phyloP scores from a whole-genome alignment of 306 rosid species.

The Albizia julibrissin region DNA sequence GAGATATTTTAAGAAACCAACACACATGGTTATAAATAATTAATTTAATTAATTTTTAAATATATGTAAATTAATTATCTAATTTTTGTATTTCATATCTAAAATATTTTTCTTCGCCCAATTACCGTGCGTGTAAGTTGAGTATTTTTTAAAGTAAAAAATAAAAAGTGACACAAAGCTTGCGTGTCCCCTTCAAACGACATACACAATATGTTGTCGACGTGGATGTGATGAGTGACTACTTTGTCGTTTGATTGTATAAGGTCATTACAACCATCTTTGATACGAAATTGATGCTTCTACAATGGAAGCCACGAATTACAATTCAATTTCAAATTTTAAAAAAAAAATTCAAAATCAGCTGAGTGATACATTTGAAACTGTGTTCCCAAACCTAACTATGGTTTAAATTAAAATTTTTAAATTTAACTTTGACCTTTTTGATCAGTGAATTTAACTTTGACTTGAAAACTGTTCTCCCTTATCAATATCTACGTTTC shows the following conservation, averaged over 20 bases:
- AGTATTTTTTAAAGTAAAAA: neutral
- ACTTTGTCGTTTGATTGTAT: neutral
- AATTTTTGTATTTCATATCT: neutral
- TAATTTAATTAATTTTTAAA: too few relatives aligned
- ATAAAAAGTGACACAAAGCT: neutral
- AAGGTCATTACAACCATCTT: neutral
- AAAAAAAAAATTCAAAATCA: too few relatives aligned
- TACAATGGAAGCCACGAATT: neutral
- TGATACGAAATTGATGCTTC: neutral
- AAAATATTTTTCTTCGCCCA: neutral
- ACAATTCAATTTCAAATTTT: too few relatives aligned
- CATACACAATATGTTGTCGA: neutral
- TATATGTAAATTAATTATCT: too few relatives aligned
- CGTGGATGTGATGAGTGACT: slow-evolving; percentile 6
- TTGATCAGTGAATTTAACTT: neutral
- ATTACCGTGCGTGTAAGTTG: neutral
- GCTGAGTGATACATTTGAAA: neutral
- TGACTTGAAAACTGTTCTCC: neutral
- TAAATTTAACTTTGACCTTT: neutral
- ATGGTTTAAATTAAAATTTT: neutral
- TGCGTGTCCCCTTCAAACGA: neutral
- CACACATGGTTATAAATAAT: too few relatives aligned
- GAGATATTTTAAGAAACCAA: too few relatives aligned
- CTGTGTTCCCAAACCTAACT: neutral
- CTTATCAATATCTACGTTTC: neutral